Evolutionary conservation across 2,329 filamentous ascomycete genomes (phyloP), one percentile per base, ranked within the genome.

Genomic region (Aspergillus calidoustus): DNA sequence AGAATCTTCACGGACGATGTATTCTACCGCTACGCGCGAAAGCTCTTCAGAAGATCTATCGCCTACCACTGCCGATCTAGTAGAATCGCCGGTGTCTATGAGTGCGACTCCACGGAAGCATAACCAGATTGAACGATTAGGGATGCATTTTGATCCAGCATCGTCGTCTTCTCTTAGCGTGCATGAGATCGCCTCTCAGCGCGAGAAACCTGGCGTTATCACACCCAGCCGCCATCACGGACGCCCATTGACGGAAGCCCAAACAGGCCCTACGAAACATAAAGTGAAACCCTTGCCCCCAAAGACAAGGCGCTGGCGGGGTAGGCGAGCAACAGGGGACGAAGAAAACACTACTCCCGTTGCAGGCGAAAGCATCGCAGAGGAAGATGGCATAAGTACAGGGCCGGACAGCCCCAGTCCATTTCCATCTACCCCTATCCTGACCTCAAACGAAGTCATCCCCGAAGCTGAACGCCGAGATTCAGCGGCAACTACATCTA

Each of bases 191-290:
- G 92, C 92, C 7, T 86, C 87, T 11, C 90, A 93, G 49, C 91
- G 85, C 74, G 92, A 94, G 77, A 93, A 91, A 74, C 92, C 92
- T 0, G 92, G 91, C 1, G 87, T 94, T 23, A 88, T 93, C 70
- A 93, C 92, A 19, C 92, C 91, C 6, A 92, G 91, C 72, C 84
- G 89, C 51, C 78, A 76, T 51, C 87, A 72, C 55, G 53, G 65
- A 59, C 49, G 62, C 60, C 46, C 69, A 47, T 66, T 63, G 25
- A 58, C 69, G 5, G 66, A 66, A 44, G 47, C 57, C 65, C 46
- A 67, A 63, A 44, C 63, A 58, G 60, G 57, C 13, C 50, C 62
- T 30, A 53, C 34, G 58, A 71, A 69, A 54, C 62, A 68, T 41
- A 78, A 77, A 65, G 59, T 74, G 51, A 79, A 77, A 62, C 77